A percentile compares a stretch with the other conserved stretches of the same genome.
These are phyloP conservation scores for Pseudocercospora crystallina DNA, from an alignment of 2,329 filamentous ascomycete genomes.

Conservation along the genomic window DNA sequence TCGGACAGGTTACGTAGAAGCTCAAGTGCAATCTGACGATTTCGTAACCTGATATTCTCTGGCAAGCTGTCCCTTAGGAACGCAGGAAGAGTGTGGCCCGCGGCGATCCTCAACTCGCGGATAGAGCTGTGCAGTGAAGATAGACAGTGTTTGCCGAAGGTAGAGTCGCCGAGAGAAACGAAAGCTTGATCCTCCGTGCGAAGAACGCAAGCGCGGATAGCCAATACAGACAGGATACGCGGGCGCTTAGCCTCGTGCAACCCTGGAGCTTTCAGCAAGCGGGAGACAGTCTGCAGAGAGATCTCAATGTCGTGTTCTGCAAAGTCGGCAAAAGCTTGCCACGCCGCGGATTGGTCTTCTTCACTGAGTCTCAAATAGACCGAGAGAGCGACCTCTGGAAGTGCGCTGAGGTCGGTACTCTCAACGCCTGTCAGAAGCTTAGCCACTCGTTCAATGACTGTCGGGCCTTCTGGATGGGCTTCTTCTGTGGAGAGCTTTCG, in stretches of 20 bases:
- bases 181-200: conserved; percentile 53
- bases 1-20: conserved; percentile 72
- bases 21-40: conserved; percentile 69
- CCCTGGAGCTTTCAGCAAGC: conserved; percentile 40
- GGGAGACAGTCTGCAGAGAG: conserved; percentile 13
- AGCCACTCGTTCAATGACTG: neutral
- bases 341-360: conserved; percentile 25
- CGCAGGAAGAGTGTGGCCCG: conserved; percentile 58
- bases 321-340: conserved; percentile 26
- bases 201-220: conserved; percentile 66
- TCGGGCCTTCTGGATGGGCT: neutral
- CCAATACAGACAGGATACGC: conserved; percentile 69
- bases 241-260: conserved; percentile 55
- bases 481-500: conserved; percentile 13
- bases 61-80: conserved; percentile 60
- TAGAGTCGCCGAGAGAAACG: conserved; percentile 44
- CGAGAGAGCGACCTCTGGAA: conserved; percentile 20
- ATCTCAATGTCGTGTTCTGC: conserved; percentile 15
- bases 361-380: conserved; percentile 23
- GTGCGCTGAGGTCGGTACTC: conserved; percentile 14
- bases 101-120: conserved; percentile 79
- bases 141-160: conserved; percentile 76
- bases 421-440: conserved; percentile 22
- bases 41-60: conserved; percentile 54
- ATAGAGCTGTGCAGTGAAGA: conserved; percentile 79